Conservation (phyloP, 116 monocot species). For the Phalaenopsis hybrid region DNA sequence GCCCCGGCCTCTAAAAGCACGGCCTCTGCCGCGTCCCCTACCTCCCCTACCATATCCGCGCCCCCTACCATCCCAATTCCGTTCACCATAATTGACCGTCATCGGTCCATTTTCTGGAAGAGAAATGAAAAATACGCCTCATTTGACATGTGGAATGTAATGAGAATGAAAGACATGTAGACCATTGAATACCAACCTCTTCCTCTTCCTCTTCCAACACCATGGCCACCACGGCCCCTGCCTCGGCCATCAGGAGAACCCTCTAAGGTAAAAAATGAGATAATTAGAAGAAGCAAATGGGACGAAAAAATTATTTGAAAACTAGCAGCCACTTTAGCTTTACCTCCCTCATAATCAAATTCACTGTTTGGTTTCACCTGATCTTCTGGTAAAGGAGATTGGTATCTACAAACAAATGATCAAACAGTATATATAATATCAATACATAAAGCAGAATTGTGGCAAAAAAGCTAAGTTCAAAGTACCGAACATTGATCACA, state of each 20-base stretch:
- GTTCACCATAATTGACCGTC: constrained; percentile 37
- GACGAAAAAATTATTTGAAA: neutral
- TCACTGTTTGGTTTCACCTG: constrained; percentile 57
- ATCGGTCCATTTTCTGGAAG: constrained; percentile 24
- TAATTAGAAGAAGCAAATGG: neutral
- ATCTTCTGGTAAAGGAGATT: constrained; percentile 54
- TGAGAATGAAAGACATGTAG: neutral
- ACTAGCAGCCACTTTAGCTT: neutral
- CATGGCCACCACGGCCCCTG: constrained; percentile 61
- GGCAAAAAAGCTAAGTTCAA: neutral
- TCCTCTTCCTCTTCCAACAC: constrained; percentile 31
- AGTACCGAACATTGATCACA: too few relatives aligned
- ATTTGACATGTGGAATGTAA: neutral
- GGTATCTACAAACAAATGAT: constrained; percentile 33
- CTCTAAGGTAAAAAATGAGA: constrained; percentile 22
- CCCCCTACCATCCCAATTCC: constrained; percentile 31
- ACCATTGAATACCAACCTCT: constrained; percentile 26
- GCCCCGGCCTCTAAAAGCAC: constrained; percentile 22
- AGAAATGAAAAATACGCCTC: neutral
- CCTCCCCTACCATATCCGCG: constrained; percentile 29
- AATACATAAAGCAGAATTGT: neutral
- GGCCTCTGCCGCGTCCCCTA: constrained; percentile 19
- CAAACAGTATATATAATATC: neutral
- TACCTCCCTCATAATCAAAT: constrained; percentile 64
- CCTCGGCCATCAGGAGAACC: constrained; percentile 42